A percentile compares a stretch with the other conserved stretches of the same genome.
These are phyloP conservation scores for Diaporthe citriasiana DNA, from an alignment of 2,329 filamentous ascomycete species.

Conservation along the genomic window DNA sequence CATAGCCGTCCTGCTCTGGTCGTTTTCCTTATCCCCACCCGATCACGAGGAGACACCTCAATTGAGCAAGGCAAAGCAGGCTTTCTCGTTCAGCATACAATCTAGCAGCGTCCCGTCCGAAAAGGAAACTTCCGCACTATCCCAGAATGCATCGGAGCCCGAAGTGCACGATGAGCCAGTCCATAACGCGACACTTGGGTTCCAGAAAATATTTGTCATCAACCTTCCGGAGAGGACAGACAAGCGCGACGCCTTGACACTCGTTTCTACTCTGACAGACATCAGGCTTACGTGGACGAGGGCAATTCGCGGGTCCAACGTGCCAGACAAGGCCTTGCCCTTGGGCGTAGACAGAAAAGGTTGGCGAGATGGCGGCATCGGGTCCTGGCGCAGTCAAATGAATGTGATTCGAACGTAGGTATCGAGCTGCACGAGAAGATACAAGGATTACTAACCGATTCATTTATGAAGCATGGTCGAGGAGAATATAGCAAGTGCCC, in stretches of 20 bases:
- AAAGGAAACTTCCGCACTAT: not conserved
- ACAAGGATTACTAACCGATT: not conserved
- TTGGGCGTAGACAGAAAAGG: constrained; percentile 51
- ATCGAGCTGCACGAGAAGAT: accelerated
- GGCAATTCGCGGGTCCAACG: constrained; percentile 56
- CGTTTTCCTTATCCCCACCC: not conserved
- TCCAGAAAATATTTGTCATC: constrained; percentile 62
- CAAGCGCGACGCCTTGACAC: constrained; percentile 62
- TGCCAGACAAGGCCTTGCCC: constrained; percentile 60
- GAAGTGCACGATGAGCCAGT: not conserved
- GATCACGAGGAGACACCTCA: not conserved
- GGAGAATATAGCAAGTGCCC: constrained; percentile 52
- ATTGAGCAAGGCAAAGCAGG: not conserved
- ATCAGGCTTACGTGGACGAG: constrained; percentile 61
- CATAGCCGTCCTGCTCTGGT: constrained; percentile 20
- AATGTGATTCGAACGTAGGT: constrained; percentile 52
- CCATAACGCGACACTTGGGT: constrained; percentile 47
- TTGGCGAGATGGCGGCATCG: constrained; percentile 57
- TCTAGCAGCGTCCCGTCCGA: not conserved
- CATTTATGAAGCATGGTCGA: constrained; percentile 49
- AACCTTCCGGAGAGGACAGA: constrained; percentile 62
- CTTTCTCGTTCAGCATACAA: not conserved
- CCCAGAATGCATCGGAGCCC: not conserved
- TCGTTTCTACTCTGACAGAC: constrained; percentile 57
- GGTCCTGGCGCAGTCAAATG: constrained; percentile 51